Percentiles rank a stretch among this genome's conserved stretches.
phyloP scores from a whole-genome alignment of 2,329 filamentous ascomycete species.

The Stemphylium vesicarium region DNA sequence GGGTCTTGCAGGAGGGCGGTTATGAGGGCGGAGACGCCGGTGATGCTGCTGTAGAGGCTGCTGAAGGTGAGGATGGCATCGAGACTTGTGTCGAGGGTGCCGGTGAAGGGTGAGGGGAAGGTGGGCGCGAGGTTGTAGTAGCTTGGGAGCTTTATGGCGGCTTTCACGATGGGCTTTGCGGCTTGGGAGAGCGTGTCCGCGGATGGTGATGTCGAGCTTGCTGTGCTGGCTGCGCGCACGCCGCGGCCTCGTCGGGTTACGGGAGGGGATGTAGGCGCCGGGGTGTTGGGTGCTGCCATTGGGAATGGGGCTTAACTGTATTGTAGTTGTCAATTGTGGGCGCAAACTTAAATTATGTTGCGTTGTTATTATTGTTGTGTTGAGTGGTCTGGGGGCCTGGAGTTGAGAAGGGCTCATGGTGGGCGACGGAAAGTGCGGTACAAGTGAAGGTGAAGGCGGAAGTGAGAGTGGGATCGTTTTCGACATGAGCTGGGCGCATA shows the following conservation, averaged over 20 bases:
- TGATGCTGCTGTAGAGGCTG: background rate
- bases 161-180: background rate
- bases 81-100: slow-evolving; percentile 29
- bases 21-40: background rate
- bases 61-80: slow-evolving; percentile 30
- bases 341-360: too few species aligned
- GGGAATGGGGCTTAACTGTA: too few species aligned
- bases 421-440: too few species aligned
- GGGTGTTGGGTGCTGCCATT: background rate
- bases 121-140: slow-evolving; percentile 29
- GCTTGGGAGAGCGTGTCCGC: background rate
- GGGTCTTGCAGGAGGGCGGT: slow-evolving; percentile 15
- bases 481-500: too few species aligned
- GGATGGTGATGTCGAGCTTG: background rate
- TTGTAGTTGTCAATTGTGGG: too few species aligned
- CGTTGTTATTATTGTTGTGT: too few species aligned
- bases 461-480: background rate
- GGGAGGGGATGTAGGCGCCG: slow-evolving; percentile 4
- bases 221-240: background rate
- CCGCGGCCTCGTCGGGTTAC: background rate
- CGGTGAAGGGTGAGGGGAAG: slow-evolving; percentile 29
- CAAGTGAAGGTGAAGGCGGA: background rate
- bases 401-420: background rate
- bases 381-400: too few species aligned
- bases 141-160: background rate